Conservation (phyloP, 2,329 filamentous ascomycete genomes). For the Akanthomyces dipterigenus region DNA sequence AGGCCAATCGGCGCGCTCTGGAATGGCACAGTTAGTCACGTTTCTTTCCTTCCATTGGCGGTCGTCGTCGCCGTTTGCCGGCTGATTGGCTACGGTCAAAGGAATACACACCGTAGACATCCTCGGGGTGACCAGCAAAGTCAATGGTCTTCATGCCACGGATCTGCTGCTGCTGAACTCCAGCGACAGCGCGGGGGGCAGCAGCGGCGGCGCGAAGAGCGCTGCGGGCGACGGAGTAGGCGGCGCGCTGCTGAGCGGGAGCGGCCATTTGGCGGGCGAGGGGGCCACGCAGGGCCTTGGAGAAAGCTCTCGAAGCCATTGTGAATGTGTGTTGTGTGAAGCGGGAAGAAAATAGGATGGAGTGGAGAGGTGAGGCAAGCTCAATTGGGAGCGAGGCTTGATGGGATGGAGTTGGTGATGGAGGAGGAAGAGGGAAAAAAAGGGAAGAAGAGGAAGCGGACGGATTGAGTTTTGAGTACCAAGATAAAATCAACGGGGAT, state of each 20-base stretch:
- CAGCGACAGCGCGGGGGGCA: conserved; percentile 44
- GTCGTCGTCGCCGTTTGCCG: not conserved
- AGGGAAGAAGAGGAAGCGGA: not conserved
- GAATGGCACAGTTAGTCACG: conserved; percentile 22
- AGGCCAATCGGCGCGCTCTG: conserved; percentile 97
- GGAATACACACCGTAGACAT: conserved; percentile 69
- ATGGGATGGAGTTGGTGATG: not conserved
- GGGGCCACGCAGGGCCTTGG: conserved; percentile 57
- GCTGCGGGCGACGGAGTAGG: conserved; percentile 53
- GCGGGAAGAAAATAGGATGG: conserved; percentile 19
- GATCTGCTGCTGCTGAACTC: conserved; percentile 59
- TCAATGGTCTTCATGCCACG: conserved; percentile 98
- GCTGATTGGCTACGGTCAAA: not conserved
- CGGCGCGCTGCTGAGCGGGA: conserved; percentile 56
- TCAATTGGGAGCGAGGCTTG: conserved; percentile 10
- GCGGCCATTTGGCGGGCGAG: conserved; percentile 57
- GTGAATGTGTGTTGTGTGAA: conserved; percentile 28
- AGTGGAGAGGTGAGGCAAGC: conserved; percentile 5
- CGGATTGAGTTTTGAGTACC: conserved; percentile 8
- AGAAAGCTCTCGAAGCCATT: conserved; percentile 75
- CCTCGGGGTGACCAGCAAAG: conserved; percentile 93
- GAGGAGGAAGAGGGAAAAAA: conserved; percentile 10
- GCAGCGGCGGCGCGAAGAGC: conserved; percentile 48
- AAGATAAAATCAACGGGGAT: conserved; percentile 7
- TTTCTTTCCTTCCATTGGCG: not conserved